phyloP scores from a whole-genome alignment of 441 rosid genomes.

The Geranium incanum region DNA sequence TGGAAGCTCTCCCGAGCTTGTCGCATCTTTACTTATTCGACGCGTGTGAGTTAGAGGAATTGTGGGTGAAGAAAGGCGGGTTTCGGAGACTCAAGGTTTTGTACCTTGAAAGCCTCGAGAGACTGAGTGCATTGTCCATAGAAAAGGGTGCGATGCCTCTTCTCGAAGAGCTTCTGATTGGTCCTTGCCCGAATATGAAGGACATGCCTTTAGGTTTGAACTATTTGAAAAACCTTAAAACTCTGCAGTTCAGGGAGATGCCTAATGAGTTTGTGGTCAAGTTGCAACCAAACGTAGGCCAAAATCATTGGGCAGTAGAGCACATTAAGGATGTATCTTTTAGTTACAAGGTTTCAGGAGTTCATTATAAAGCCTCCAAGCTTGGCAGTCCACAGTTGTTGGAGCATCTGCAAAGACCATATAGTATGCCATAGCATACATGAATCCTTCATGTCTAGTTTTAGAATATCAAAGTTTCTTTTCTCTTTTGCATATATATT shows the following conservation, averaged over 20 bases:
- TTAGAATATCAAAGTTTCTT: background rate
- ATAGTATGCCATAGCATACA: background rate
- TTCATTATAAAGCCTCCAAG: background rate
- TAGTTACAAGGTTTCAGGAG: background rate
- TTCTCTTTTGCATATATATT: no score
- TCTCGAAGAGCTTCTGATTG: background rate
- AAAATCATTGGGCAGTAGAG: conserved; percentile 5
- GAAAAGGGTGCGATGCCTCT: conserved; percentile 8
- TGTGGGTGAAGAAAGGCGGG: conserved; percentile 1
- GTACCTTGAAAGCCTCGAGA: background rate
- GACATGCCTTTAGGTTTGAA: background rate
- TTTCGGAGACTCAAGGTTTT: conserved; percentile 9
- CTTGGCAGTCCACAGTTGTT: conserved; percentile 3
- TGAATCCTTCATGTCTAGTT: background rate
- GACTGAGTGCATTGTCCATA: background rate
- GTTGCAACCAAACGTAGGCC: background rate
- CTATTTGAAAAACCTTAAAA: conserved; percentile 1
- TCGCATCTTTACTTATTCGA: background rate
- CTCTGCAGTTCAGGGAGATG: background rate
- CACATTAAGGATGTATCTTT: background rate
- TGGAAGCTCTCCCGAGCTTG: conserved; percentile 10
- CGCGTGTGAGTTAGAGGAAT: background rate
- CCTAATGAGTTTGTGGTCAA: background rate
- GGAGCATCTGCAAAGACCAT: background rate
- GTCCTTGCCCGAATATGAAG: background rate